A percentile compares a stretch with the other conserved stretches of the same genome.
These are phyloP conservation scores for Canna indica DNA, from an alignment of 176 grass and related monocot genomes.

Conservation along the genomic window DNA sequence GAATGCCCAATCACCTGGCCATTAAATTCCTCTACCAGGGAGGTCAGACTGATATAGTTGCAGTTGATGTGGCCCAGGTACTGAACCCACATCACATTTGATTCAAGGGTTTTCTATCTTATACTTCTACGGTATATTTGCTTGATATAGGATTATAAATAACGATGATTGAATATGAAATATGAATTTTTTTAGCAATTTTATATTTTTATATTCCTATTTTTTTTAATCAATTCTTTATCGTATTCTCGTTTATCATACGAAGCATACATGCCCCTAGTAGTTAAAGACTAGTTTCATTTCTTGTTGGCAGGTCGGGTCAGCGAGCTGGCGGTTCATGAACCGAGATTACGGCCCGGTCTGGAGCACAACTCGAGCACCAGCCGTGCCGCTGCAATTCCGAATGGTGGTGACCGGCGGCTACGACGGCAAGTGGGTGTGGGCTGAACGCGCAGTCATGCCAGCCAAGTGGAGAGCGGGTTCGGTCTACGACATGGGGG, in stretches of 20 bases:
- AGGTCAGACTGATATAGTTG: slow-evolving; percentile 91
- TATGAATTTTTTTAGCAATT: no score
- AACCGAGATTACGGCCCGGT: slow-evolving; percentile 58
- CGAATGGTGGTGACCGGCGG: slow-evolving; percentile 85
- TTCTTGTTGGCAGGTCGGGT: slow-evolving; percentile 34
- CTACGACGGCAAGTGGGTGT: slow-evolving; percentile 46
- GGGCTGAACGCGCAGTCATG: slow-evolving; percentile 5
- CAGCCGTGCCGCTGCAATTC: slow-evolving; percentile 59
- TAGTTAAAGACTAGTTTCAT: no score
- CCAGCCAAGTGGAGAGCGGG: slow-evolving; percentile 3
- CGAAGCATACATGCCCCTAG: no score
- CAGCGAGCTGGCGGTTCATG: slow-evolving; percentile 66
- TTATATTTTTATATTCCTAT: no score
- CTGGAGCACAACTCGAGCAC: slow-evolving; percentile 67
- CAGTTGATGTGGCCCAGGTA: slow-evolving; percentile 86
- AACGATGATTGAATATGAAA: no score
- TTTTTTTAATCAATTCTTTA: background rate
- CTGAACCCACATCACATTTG: background rate
- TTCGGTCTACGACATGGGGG: slow-evolving; percentile 7
- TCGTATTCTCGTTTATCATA: background rate
- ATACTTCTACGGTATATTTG: no score
- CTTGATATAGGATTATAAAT: no score
- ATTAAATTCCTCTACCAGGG: slow-evolving; percentile 88
- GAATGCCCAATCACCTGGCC: slow-evolving; percentile 36
- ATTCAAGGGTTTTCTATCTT: no score